Conservation (phyloP, 2,329 filamentous ascomycete species). For the Ophiostoma fasciatum region DNA sequence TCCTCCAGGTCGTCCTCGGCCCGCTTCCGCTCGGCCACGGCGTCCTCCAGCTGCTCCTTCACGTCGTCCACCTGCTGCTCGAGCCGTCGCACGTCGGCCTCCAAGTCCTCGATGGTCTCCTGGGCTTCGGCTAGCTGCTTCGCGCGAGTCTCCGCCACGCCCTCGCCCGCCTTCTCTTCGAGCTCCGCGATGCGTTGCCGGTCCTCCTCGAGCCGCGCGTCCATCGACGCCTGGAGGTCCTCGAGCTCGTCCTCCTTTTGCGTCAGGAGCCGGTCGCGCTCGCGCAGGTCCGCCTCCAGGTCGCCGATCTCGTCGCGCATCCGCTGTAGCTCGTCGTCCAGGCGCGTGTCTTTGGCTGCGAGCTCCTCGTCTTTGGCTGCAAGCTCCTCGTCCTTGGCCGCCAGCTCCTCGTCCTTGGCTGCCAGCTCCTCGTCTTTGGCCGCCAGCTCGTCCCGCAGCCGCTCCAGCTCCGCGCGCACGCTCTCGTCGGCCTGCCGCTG, state of each 20-base stretch:
- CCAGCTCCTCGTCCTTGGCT: conserved; percentile 45
- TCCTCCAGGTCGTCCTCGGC: conserved; percentile 47
- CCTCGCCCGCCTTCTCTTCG: conserved; percentile 39
- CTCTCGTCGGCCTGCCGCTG: conserved; percentile 58
- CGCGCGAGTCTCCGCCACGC: conserved; percentile 39
- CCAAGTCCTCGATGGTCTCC: conserved; percentile 43
- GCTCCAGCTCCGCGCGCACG: conserved; percentile 45
- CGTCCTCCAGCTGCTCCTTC: conserved; percentile 38
- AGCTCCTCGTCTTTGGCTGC: conserved; percentile 46
- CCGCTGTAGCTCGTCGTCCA: conserved; percentile 43
- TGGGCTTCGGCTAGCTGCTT: conserved; percentile 39
- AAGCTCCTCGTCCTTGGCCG: no score
- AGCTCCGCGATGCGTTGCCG: conserved; percentile 37
- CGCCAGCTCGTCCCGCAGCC: conserved; percentile 39
- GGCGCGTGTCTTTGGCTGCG: no score
- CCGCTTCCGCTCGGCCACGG: conserved; percentile 37
- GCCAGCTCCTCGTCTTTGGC: no score
- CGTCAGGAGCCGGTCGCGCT: conserved; percentile 59
- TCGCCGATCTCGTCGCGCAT: conserved; percentile 60
- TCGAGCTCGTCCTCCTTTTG: conserved; percentile 55
- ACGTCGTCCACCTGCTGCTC: conserved; percentile 40
- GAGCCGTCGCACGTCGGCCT: conserved; percentile 36
- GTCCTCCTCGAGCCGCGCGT: conserved; percentile 43
- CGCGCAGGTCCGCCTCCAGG: conserved; percentile 58
- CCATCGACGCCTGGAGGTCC: conserved; percentile 36